Conservation (phyloP, 306 rosid species). For the Gynostemma pentaphyllum region DNA sequence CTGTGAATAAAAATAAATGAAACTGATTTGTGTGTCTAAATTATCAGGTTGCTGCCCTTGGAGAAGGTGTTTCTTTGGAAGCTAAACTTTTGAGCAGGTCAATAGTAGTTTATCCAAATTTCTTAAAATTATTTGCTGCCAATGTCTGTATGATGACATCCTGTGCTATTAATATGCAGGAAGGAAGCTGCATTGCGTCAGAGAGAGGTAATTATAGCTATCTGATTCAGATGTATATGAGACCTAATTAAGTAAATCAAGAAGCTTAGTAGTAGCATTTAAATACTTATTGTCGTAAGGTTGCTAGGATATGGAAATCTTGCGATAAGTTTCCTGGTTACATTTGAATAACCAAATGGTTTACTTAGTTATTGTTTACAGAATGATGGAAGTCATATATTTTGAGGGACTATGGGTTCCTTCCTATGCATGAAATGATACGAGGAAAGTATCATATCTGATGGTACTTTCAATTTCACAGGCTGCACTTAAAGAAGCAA, state of each 20-base stretch:
- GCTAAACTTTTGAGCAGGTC: slow-evolving; percentile 98
- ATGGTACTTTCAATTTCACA: slow-evolving; percentile 20
- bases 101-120: slow-evolving; percentile 19
- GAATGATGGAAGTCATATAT: neutral
- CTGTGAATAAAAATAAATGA: neutral
- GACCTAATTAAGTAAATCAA: neutral
- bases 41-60: slow-evolving; percentile 76
- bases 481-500: slow-evolving; percentile 82
- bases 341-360: neutral
- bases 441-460: neutral
- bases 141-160: slow-evolving; percentile 14
- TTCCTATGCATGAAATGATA: neutral
- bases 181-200: slow-evolving; percentile 85
- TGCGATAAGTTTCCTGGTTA: neutral
- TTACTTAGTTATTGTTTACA: neutral
- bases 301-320: neutral
- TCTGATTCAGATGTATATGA: neutral
- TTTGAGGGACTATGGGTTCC: neutral
- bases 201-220: slow-evolving; percentile 57
- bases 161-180: slow-evolving; percentile 35
- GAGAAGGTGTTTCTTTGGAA: slow-evolving; percentile 93
- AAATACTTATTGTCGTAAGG: neutral
- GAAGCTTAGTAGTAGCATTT: neutral
- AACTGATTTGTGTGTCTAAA: slow-evolving; percentile 1
- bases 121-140: slow-evolving; percentile 16